phyloP scores from a whole-genome alignment of 352 stramenopile genomes.

The Phytophthora colocasiae region DNA sequence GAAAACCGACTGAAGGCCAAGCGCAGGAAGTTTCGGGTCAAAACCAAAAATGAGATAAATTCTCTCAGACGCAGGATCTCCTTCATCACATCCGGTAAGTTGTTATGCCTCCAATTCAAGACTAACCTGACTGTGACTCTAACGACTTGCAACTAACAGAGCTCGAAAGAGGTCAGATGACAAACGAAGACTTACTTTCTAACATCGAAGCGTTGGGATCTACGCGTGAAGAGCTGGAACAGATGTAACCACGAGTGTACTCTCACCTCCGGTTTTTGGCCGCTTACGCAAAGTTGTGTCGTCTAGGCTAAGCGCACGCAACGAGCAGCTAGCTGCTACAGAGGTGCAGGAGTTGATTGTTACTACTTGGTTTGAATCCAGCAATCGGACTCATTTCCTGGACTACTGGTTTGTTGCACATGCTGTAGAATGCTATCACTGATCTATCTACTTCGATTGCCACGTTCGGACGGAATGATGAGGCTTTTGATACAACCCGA shows the following conservation, averaged over 20 bases:
- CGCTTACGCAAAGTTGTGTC: slow-evolving; percentile 7
- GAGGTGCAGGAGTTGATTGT: slow-evolving; percentile 29
- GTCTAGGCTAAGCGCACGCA: slow-evolving; percentile 33
- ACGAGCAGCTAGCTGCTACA: slow-evolving; percentile 35
- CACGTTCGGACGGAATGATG: slow-evolving; percentile 12
- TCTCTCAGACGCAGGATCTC: slow-evolving; percentile 48
- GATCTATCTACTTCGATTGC: slow-evolving; percentile 39
- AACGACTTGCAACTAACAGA: slow-evolving; percentile 33
- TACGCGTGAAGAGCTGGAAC: slow-evolving; percentile 41
- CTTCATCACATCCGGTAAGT: slow-evolving; percentile 47
- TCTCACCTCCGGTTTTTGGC: not conserved
- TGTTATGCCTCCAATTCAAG: not conserved
- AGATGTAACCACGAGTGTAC: slow-evolving; percentile 27
- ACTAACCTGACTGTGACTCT: not conserved
- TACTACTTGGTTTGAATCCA: not conserved
- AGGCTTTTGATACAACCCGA: slow-evolving; percentile 15
- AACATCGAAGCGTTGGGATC: slow-evolving; percentile 31
- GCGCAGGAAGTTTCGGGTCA: slow-evolving; percentile 50
- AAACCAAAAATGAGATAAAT: slow-evolving; percentile 55
- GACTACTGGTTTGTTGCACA: not conserved
- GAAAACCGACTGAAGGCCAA: slow-evolving; percentile 53
- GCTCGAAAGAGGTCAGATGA: slow-evolving; percentile 54
- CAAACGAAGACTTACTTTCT: slow-evolving; percentile 55
- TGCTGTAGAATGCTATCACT: slow-evolving; percentile 35
- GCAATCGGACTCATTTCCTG: too few species aligned